Evolutionary conservation across 352 stramenopile species (phyloP).

Genomic region (Aphanomyces cochlioides): DNA sequence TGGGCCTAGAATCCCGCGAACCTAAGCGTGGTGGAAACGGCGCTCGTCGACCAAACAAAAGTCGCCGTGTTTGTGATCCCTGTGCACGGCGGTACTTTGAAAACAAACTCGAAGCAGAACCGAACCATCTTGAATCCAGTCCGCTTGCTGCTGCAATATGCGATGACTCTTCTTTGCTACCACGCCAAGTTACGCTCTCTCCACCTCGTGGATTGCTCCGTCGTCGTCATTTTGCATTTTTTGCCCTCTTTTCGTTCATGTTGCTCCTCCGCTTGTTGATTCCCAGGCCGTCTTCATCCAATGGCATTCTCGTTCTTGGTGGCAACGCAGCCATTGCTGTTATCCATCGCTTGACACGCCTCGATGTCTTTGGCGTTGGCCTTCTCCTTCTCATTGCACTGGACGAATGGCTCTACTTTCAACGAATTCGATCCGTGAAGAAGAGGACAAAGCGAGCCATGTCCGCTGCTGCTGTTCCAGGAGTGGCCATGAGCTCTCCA

Average conservation of each 20-base stretch:
- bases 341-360: constrained; percentile 20
- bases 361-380: constrained; percentile 26
- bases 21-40: not conserved
- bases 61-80: constrained; percentile 64
- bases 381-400: constrained; percentile 15
- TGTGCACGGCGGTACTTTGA: constrained; percentile 64
- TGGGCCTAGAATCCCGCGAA: constrained; percentile 19
- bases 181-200: constrained; percentile 2
- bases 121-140: not conserved
- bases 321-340: not conserved
- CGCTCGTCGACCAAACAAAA: constrained; percentile 36
- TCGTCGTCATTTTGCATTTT: constrained; percentile 20
- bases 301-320: not conserved
- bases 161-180: not conserved
- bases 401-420: constrained; percentile 19
- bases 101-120: constrained; percentile 32
- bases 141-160: not conserved
- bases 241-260: constrained; percentile 23
- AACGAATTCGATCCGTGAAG: constrained; percentile 2
- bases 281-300: not conserved
- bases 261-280: constrained; percentile 18
- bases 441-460: not conserved
- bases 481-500: not conserved
- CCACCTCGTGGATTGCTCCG: constrained; percentile 28
- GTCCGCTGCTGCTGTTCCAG: not conserved